Evolutionary conservation across 176 grass and related monocot species (phyloP), one percentile per base, ranked within the genome.

Genomic region (Musa acuminata): DNA sequence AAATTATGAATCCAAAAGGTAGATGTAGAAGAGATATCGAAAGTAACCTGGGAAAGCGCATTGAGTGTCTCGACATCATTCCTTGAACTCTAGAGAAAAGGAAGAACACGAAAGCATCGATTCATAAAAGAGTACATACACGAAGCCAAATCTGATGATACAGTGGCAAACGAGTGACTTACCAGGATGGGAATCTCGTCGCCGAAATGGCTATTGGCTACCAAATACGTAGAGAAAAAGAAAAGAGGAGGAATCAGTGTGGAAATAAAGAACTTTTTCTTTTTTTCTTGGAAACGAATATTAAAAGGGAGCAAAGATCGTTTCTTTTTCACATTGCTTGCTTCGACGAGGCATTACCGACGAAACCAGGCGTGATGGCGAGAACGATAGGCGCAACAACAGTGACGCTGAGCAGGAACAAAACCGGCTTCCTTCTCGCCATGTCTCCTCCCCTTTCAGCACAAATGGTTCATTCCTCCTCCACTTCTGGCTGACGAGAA

Each of bases 331-430:
- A 20, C 60, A 23, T 63, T 25, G 60, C 60, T 63, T 24, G 60
- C 60, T 63, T 11, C 60, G 10, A 4, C 11, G 23, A 65, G 23
- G 63, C 9, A 13, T 69, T 87, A 96, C 90, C 72, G 54, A 66
- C 75, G 48, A 82, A 85, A 75, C 72, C 75, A 51, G 85, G 79
- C 24, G 87, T 76, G 27, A 1, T 49, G 22, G 86, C 54, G 74
- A 93, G 82, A 52, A 90, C 74, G 79, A 97, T 89, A 22, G 93
- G 93, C 58, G 93, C 85, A 51, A 90, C 78, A 76, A 97, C 85
- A 17, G 90, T 88, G 19, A 82, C 79, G 24, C 83, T 9, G 52
- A 97, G 85, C 14, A 97, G 81, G 9, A 87, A 49, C 48, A 97
- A 73, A 83, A 88, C 67, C 26, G 72, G 71, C 55, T 55, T 84